Base-by-base conservation (phyloP, 1,139 yeast genomes). In the Oligophagozyma castellii region DNA sequence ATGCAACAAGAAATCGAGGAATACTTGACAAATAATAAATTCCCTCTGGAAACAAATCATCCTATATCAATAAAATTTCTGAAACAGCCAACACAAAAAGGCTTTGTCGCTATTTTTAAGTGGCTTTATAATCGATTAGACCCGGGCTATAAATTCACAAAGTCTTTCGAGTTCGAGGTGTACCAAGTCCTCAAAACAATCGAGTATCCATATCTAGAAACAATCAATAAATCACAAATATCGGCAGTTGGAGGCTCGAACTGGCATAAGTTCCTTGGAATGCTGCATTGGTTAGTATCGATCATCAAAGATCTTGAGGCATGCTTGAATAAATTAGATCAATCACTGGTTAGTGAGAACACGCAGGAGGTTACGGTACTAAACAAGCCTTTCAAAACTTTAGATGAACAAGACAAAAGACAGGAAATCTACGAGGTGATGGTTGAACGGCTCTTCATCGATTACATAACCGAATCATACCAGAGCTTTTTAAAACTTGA, bases 171-270 rank as follows among this genome's bases (percentile, higher is more conserved):
- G 39, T 65, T 69, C 30, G 95, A 86, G 38, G 80, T 84, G 7
- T 75, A 74, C 40, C 63, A 67, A 13, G 57, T 81, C 11, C 56
- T 86, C 39, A 74, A 71, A 45, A 63, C 64, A 19, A 54, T 83
- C 36, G 70, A 69, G 30, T 86, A 84, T 46, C 95, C 96, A 1
- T 81, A 76, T 50, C 53, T 83, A 34, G 93, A 80, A 25, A 63
- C 79, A 1, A 73, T 84, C 26, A 79, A 76, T 51, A 71, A 84
- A 44, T 75, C 89, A 1, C 93, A 81, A 48, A 73, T 84, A 19
- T 73, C 86, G 28, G 95, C 95, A 0, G 95, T 83, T 5, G 95
- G 95, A 2, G 93, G 94, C 1, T 77, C 77, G 34, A 76, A 76
- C 44, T 83, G 95, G 95, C 86, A 83, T 12, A 67, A 70, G 14